phyloP scores from a whole-genome alignment of 225 moss, liverwort and hornwort species.

The Climacium dendroides region DNA sequence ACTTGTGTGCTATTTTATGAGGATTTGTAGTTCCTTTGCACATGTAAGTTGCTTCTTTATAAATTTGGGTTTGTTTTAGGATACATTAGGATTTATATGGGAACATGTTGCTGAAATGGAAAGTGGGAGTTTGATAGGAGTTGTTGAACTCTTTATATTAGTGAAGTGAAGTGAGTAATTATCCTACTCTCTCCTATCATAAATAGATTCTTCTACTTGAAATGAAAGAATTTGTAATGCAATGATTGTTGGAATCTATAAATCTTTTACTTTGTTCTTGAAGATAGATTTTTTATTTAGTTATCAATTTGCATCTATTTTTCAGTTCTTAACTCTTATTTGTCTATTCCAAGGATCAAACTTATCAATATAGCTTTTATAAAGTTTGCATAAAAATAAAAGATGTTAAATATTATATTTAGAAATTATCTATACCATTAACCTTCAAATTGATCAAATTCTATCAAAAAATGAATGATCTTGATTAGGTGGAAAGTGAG shows the following conservation, averaged over 20 bases:
- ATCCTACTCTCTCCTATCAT: neutral
- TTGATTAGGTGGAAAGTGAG: neutral
- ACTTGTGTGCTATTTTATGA: neutral
- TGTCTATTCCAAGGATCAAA: neutral
- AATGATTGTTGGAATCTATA: neutral
- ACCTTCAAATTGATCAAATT: neutral
- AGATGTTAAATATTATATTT: neutral
- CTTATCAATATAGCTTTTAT: too few species aligned
- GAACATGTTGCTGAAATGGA: neutral
- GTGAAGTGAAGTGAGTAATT: neutral
- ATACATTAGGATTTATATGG: neutral
- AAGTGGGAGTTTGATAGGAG: neutral
- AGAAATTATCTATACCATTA: accelerated
- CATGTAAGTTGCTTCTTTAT: neutral
- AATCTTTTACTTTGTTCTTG: accelerated
- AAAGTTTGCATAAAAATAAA: neutral
- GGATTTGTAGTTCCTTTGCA: neutral
- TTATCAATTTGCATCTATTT: too few species aligned
- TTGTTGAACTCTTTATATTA: too few species aligned
- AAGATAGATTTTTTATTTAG: neutral
- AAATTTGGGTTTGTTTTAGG: too few species aligned
- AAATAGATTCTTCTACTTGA: neutral
- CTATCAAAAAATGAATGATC: neutral
- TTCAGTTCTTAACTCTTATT: too few species aligned
- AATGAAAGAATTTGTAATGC: neutral